Evolutionary conservation across 495 filamentous ascomycete genomes (phyloP).

Genomic region (Xylona heveae): DNA sequence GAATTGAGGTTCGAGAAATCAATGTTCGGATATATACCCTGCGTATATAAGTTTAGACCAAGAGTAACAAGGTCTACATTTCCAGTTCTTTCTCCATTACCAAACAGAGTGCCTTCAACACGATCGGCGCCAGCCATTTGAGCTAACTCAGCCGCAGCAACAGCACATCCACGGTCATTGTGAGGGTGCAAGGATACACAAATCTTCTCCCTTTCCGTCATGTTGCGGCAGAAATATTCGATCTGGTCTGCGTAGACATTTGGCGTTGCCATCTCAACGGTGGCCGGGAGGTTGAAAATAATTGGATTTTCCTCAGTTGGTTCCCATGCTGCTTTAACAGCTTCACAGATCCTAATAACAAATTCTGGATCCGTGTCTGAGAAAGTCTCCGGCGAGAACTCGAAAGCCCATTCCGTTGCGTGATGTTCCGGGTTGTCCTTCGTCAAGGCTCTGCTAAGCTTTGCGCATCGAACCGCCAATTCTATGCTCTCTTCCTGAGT

Average conservation of each 20-base stretch:
- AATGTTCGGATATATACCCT: constrained; percentile 70
- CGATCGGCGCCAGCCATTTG: constrained; percentile 96
- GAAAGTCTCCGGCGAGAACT: constrained; percentile 95
- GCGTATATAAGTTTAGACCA: constrained; percentile 88
- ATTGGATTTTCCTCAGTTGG: constrained; percentile 66
- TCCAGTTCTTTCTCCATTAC: constrained; percentile 88
- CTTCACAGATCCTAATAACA: constrained; percentile 69
- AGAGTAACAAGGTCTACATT: constrained; percentile 94
- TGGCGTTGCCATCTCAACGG: constrained; percentile 87
- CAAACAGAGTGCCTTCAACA: constrained; percentile 89
- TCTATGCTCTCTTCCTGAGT: constrained; percentile 61
- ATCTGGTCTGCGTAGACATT: constrained; percentile 96
- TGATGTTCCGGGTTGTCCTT: constrained; percentile 71
- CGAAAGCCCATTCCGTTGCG: constrained; percentile 78
- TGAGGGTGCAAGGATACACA: constrained; percentile 76
- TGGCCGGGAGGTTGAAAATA: constrained; percentile 95
- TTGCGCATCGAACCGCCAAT: constrained; percentile 70
- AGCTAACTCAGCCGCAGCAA: constrained; percentile 75
- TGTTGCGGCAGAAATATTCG: constrained; percentile 72
- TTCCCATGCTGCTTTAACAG: constrained; percentile 89
- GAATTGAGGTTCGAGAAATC: constrained; percentile 83
- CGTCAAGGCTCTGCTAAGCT: constrained; percentile 71
- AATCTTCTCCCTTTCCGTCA: constrained; percentile 62
- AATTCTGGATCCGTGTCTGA: constrained; percentile 77
- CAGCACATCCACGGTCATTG: constrained; percentile 82